These are phyloP conservation scores for Lophium mytilinum DNA, from an alignment of 495 filamentous ascomycete species.

Conservation along the genomic window DNA sequence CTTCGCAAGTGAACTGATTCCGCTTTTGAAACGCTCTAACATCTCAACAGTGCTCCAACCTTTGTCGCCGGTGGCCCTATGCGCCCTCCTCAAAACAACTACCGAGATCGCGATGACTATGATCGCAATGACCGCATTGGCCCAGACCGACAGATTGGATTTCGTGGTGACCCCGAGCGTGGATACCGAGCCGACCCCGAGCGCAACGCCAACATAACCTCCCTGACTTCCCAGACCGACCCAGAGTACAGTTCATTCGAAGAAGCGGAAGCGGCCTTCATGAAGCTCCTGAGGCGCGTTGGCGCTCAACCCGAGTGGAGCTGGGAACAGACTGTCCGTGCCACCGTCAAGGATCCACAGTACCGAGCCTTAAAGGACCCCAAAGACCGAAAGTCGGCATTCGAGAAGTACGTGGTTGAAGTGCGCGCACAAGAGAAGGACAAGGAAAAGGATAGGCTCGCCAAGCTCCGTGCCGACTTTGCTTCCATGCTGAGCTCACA, in stretches of 20 bases:
- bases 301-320: constrained; percentile 84
- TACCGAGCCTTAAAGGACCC: constrained; percentile 93
- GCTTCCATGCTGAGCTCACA: constrained; percentile 92
- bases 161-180: constrained; percentile 18
- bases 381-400: constrained; percentile 81
- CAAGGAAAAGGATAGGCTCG: constrained; percentile 85
- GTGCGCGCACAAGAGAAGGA: constrained; percentile 90
- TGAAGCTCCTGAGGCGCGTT: constrained; percentile 78
- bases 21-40: constrained; percentile 3
- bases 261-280: constrained; percentile 89
- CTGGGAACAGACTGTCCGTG: constrained; percentile 84
- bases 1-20: constrained; percentile 47
- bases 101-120: constrained; percentile 45
- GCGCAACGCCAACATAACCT: constrained; percentile 29
- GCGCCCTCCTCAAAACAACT: constrained; percentile 44
- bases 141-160: constrained; percentile 60
- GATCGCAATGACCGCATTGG: constrained; percentile 45
- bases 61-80: constrained; percentile 59
- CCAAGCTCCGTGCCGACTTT: constrained; percentile 91
- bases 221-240: constrained; percentile 55
- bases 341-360: constrained; percentile 86
- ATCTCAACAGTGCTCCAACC: constrained; percentile 45
- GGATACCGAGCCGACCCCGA: neutral
- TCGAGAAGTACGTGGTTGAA: constrained; percentile 91
- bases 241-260: constrained; percentile 79